phyloP scores from a whole-genome alignment of 768 basidiomycete genomes.

The Suillus alpinus region DNA sequence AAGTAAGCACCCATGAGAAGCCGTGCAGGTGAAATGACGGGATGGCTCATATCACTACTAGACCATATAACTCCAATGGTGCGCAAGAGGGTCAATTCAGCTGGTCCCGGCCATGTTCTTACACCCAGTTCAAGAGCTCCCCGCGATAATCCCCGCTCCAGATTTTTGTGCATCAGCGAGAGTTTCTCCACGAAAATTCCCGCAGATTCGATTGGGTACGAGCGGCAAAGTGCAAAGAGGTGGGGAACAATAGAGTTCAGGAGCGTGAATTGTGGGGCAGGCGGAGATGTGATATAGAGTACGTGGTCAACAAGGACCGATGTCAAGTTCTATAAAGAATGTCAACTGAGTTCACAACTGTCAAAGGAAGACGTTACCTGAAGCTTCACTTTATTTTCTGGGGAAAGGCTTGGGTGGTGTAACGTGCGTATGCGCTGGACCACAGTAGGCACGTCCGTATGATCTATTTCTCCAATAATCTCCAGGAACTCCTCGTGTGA shows the following conservation, averaged over 20 bases:
- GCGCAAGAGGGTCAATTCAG: slow-evolving; percentile 81
- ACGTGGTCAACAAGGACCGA: slow-evolving; percentile 86
- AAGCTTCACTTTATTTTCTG: slow-evolving; percentile 89
- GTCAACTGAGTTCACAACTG: neutral
- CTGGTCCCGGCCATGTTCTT: slow-evolving; percentile 84
- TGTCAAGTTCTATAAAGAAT: slow-evolving; percentile 54
- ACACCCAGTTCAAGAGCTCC: slow-evolving; percentile 59
- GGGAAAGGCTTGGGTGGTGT: slow-evolving; percentile 88
- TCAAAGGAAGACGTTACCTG: slow-evolving; percentile 54
- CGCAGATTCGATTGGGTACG: slow-evolving; percentile 81
- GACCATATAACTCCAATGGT: slow-evolving; percentile 85
- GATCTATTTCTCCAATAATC: slow-evolving; percentile 67
- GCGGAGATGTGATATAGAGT: slow-evolving; percentile 67
- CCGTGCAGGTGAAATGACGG: slow-evolving; percentile 82
- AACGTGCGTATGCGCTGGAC: slow-evolving; percentile 88
- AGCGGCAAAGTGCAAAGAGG: slow-evolving; percentile 69
- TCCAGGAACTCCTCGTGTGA: slow-evolving; percentile 89
- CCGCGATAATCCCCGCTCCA: slow-evolving; percentile 74
- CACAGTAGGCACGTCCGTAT: slow-evolving; percentile 73
- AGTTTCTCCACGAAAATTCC: slow-evolving; percentile 80
- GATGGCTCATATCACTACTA: slow-evolving; percentile 91
- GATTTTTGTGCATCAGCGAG: slow-evolving; percentile 89
- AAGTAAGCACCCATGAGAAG: slow-evolving; percentile 92
- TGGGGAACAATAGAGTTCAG: slow-evolving; percentile 74
- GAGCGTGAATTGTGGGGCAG: slow-evolving; percentile 56